A percentile compares a stretch with the other conserved stretches of the same genome.
Conservation (phyloP, 179 eudicot species). For the Pouteria campechiana region DNA sequence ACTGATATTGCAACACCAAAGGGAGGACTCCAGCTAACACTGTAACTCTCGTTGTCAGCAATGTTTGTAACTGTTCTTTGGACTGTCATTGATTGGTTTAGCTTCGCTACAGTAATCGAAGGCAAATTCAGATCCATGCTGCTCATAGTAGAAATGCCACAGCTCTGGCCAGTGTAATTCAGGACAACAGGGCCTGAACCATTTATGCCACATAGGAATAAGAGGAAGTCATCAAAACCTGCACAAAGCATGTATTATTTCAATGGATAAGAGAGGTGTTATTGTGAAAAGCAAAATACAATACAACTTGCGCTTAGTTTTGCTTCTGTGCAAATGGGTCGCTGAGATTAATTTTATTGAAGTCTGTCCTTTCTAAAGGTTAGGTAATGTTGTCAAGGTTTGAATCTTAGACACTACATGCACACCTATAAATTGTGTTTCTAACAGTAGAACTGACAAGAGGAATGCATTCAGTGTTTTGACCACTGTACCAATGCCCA, state of each 20-base stretch:
- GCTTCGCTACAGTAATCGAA: slow-evolving; percentile 62
- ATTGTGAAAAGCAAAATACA: too few species aligned
- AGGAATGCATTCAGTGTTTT: too few species aligned
- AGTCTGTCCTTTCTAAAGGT: neutral
- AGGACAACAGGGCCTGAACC: slow-evolving; percentile 69
- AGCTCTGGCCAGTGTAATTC: slow-evolving; percentile 71
- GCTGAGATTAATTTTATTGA: neutral
- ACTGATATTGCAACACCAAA: slow-evolving; percentile 66
- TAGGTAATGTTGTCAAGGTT: too few species aligned
- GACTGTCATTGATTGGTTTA: slow-evolving; percentile 53
- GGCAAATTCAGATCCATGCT: slow-evolving; percentile 80
- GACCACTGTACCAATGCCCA: too few species aligned
- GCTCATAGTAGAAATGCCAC: slow-evolving; percentile 34
- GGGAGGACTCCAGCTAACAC: slow-evolving; percentile 83
- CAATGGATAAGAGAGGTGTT: too few species aligned
- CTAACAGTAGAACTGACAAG: too few species aligned
- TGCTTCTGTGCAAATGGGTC: too few species aligned
- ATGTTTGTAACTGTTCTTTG: slow-evolving; percentile 62
- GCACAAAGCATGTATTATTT: too few species aligned
- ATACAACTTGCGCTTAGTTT: too few species aligned
- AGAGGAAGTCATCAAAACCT: slow-evolving; percentile 66
- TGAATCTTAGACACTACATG: too few species aligned
- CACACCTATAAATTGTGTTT: too few species aligned
- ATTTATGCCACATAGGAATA: slow-evolving; percentile 87
- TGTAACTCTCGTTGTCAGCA: slow-evolving; percentile 54